phyloP scores from a whole-genome alignment of 345 rosid species.

The Angophora floribunda region DNA sequence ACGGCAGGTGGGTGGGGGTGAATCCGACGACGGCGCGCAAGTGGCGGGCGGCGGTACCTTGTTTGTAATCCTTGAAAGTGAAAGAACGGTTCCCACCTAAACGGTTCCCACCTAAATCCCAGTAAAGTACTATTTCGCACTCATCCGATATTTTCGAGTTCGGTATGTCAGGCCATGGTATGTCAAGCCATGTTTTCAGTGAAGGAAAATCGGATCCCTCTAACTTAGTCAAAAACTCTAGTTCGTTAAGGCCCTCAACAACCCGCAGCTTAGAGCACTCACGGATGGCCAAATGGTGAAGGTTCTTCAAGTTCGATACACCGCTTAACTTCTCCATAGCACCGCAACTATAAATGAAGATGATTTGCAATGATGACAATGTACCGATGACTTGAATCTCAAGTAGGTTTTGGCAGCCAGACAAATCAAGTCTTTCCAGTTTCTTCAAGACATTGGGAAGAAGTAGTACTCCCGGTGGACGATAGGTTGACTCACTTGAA shows the following conservation, averaged over 20 bases:
- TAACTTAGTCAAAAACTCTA: fast-evolving
- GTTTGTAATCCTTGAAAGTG: no score
- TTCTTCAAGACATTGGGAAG: background rate
- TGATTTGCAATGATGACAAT: fast-evolving
- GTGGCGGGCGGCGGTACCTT: no score
- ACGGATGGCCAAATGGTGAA: fast-evolving
- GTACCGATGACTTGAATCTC: no score
- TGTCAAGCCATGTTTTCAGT: background rate
- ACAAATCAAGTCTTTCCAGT: fast-evolving
- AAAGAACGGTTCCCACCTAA: no score
- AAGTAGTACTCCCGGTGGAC: background rate
- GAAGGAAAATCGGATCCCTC: fast-evolving
- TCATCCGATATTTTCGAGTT: background rate
- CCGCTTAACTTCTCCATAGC: no score
- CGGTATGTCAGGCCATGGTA: background rate
- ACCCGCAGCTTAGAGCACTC: fast-evolving
- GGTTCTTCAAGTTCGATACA: background rate
- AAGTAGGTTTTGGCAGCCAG: fast-evolving
- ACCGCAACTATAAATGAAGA: fast-evolving
- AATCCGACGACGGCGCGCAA: no score
- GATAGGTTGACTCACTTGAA: background rate
- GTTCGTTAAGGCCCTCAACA: background rate
- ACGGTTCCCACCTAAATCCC: no score
- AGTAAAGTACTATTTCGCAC: fast-evolving
- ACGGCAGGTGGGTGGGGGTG: no score